Evolutionary conservation across 75 land plant genomes (phyloP), one percentile per base, ranked within the genome.

Genomic region (Picea glauca): DNA sequence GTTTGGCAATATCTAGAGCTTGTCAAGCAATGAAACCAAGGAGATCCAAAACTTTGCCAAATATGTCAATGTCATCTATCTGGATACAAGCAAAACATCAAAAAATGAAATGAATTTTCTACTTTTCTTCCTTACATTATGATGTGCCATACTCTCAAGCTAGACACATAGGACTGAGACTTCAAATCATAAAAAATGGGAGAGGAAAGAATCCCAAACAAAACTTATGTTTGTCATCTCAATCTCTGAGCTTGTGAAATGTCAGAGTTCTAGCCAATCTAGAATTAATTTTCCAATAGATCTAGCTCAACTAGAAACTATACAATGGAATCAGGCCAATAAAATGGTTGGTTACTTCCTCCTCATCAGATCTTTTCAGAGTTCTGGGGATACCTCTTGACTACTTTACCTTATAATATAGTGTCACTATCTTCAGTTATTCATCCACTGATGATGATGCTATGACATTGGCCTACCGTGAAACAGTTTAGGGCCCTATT

Each of bases 401-500:
- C 38, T 35, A 35, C 38, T 35, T 35, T 35, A 35, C 38, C 38
- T 35, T 35, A 35, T 2, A 35, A 35, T 35, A 35, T 35, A 2
- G 0, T 35, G 38, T 35, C 38, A 35, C 38, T 35, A 35, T n/a
- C 26, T 74, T 74, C 58, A 58, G 40, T 74, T 46, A 74, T 54
- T 74, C 30, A 8, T 13, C 75, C 58, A 46, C 31, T 46, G 58
- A 30, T 31, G 75, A 74, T 74, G 75, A 74, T 74, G 75, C 7
- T 74, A 56, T 12, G 32, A 31, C 58, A 46, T 56, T 23, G 75
- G 75, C 13, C 40, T 74, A 23, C 75, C 58, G 50, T 74, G 31
- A 23, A 12, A 50, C 50, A 56, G 58, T 23, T 13, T 33, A 30
- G 72, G 31, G 0, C 83, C 83, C 40, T 84, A 88, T 80, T 88